Conservation (phyloP, 371 early-diverging fungal genomes). For the Apophysomyces variabilis region DNA sequence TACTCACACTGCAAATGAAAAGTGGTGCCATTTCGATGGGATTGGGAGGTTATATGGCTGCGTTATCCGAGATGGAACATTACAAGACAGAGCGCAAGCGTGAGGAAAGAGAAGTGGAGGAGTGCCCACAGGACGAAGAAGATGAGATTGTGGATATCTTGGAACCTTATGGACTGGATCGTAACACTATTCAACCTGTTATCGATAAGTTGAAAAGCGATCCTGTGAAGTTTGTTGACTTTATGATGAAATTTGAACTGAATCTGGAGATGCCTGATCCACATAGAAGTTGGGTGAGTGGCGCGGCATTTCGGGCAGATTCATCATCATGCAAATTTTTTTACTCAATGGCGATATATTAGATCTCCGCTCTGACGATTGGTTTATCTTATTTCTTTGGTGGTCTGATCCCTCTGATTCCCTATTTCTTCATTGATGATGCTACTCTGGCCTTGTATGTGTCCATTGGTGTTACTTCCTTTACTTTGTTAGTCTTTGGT, state of each 20-base stretch:
- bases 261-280: slow-evolving; percentile 68
- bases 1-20: slow-evolving; percentile 1
- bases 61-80: slow-evolving; percentile 71
- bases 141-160: slow-evolving; percentile 68
- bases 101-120: slow-evolving; percentile 62
- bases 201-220: slow-evolving; percentile 57
- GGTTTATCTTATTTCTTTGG: slow-evolving; percentile 73
- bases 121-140: slow-evolving; percentile 66
- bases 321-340: slow-evolving; percentile 12
- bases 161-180: slow-evolving; percentile 65
- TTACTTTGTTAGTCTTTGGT: slow-evolving; percentile 69
- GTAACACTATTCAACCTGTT: slow-evolving; percentile 63
- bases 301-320: background rate
- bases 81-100: slow-evolving; percentile 65
- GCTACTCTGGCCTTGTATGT: slow-evolving; percentile 54
- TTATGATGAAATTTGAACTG: slow-evolving; percentile 82
- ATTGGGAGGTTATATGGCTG: slow-evolving; percentile 74
- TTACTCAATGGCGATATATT: slow-evolving; percentile 15
- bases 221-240: slow-evolving; percentile 70
- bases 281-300: slow-evolving; percentile 61
- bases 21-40: slow-evolving; percentile 61
- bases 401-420: slow-evolving; percentile 73
- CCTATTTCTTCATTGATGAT: slow-evolving; percentile 62
- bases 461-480: slow-evolving; percentile 61
- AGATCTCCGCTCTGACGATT: slow-evolving; percentile 70